phyloP scores from a whole-genome alignment of 2,329 filamentous ascomycete genomes.

The Cytospora schulzeri region DNA sequence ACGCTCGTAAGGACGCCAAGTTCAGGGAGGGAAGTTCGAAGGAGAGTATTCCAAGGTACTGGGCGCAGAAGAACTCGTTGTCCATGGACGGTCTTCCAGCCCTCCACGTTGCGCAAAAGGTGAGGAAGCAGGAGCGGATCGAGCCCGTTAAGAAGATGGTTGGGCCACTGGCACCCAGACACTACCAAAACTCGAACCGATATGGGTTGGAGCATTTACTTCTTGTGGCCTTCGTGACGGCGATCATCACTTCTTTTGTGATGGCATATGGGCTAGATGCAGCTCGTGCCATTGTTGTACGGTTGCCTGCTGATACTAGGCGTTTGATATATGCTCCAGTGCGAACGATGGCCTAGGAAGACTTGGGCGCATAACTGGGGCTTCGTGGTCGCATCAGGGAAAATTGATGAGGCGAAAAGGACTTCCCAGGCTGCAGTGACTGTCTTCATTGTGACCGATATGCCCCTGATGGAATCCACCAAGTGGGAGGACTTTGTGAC shows the following conservation, averaged over 20 bases:
- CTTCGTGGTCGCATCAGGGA: neutral
- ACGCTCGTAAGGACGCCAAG: constrained; percentile 37
- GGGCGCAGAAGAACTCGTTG: constrained; percentile 44
- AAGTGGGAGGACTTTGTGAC: neutral
- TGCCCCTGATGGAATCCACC: neutral
- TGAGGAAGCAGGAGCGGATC: constrained; percentile 36
- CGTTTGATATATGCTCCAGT: constrained; percentile 14
- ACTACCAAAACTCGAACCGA: constrained; percentile 14
- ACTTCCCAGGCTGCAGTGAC: neutral
- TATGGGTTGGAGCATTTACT: constrained; percentile 21
- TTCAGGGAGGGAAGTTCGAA: constrained; percentile 38
- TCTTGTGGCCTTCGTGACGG: constrained; percentile 19
- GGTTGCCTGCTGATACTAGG: constrained; percentile 18
- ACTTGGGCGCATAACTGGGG: neutral
- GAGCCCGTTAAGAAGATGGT: constrained; percentile 45
- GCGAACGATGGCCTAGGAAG: constrained; percentile 8
- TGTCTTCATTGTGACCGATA: neutral
- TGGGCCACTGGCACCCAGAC: constrained; percentile 36
- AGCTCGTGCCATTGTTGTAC: constrained; percentile 18
- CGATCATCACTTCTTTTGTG: constrained; percentile 15
- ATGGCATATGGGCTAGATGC: constrained; percentile 19
- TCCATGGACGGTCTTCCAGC: constrained; percentile 44
- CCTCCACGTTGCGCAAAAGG: constrained; percentile 38
- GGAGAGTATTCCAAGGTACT: constrained; percentile 43
- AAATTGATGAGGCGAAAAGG: neutral